These are phyloP conservation scores for Phytophthora tubulina DNA, from an alignment of 352 stramenopile genomes.

Conservation along the genomic window DNA sequence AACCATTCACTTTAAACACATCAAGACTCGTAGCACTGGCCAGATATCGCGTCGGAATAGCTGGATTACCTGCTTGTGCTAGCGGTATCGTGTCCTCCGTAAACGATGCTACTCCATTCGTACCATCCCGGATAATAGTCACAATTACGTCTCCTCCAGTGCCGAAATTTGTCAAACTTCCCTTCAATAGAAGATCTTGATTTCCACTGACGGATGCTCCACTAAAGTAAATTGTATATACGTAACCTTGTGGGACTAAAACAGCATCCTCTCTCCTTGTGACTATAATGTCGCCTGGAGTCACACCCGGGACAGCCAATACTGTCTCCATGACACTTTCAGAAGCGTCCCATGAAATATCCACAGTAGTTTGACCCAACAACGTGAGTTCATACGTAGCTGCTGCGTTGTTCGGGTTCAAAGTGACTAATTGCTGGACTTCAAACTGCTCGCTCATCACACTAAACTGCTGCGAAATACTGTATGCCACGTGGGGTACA, in stretches of 20 bases:
- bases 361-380: constrained; percentile 25
- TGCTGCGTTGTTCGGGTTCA: constrained; percentile 47
- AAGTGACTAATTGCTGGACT: constrained; percentile 65
- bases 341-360: constrained; percentile 67
- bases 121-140: constrained; percentile 43
- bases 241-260: constrained; percentile 55
- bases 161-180: constrained; percentile 37
- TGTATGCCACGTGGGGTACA: constrained; percentile 58
- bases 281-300: constrained; percentile 55
- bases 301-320: constrained; percentile 31
- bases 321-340: constrained; percentile 42
- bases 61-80: constrained; percentile 35
- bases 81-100: constrained; percentile 61
- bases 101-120: constrained; percentile 46
- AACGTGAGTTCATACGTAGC: constrained; percentile 61
- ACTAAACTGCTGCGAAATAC: constrained; percentile 69
- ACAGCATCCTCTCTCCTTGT: constrained; percentile 54
- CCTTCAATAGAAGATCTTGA: constrained; percentile 29
- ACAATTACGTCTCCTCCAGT: constrained; percentile 45
- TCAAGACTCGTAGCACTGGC: constrained; percentile 47
- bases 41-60: constrained; percentile 44
- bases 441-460: constrained; percentile 81
- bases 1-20: constrained; percentile 82
- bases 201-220: constrained; percentile 53
- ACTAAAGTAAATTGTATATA: constrained; percentile 84